These are phyloP conservation scores for Hordeum pubiflorum DNA, from an alignment of 202 grass and related monocot genomes.

Conservation along the genomic window DNA sequence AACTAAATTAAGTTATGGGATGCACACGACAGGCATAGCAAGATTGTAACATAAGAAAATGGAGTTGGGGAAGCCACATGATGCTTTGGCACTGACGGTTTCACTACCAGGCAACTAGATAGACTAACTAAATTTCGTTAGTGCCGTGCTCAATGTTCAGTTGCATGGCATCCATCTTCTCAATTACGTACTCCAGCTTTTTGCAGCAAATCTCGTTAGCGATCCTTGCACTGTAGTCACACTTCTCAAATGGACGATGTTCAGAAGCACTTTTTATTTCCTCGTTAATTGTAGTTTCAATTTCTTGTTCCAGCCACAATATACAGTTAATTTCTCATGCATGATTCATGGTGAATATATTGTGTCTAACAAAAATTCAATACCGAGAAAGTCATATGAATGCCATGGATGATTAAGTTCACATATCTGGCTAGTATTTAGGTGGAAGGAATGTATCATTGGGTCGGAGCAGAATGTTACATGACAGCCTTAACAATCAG, in stretches of 20 bases:
- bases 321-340: background rate
- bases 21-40: background rate
- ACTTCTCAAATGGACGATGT: constrained; percentile 90
- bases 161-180: constrained; percentile 77
- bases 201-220: constrained; percentile 80
- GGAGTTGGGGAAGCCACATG: background rate
- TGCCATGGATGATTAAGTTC: background rate
- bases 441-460: background rate
- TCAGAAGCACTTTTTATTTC: constrained; percentile 89
- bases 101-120: background rate
- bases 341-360: background rate
- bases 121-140: constrained; percentile 17
- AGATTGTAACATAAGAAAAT: background rate
- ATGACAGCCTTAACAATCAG: background rate
- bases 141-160: constrained; percentile 49
- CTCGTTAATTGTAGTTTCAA: constrained; percentile 72
- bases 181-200: constrained; percentile 77
- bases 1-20: background rate
- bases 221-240: constrained; percentile 84
- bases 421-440: background rate
- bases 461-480: background rate
- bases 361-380: background rate
- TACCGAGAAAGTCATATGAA: background rate
- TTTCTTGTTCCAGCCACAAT: constrained; percentile 48
- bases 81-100: constrained; percentile 6